phyloP scores from a whole-genome alignment of 805 yeast species.

The Lipomyces yamanashiensis region DNA sequence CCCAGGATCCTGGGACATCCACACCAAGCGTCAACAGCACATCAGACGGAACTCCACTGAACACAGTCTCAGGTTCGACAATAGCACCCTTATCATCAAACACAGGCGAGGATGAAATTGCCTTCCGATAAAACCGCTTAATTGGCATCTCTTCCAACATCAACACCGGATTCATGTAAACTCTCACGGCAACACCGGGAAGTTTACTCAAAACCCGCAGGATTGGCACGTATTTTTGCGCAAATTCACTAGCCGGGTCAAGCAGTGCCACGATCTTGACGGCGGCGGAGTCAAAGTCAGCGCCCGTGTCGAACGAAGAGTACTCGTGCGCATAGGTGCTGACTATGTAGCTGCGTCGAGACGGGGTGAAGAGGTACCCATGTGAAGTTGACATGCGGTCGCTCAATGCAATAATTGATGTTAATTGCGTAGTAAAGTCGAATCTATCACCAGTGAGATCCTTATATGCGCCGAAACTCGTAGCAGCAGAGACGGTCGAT shows the following conservation, averaged over 20 bases:
- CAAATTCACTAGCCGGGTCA: conserved; percentile 72
- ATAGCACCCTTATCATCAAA: conserved; percentile 43
- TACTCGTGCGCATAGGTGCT: conserved; percentile 8
- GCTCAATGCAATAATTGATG: conserved; percentile 11
- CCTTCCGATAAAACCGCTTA: conserved; percentile 62
- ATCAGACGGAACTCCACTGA: conserved; percentile 57
- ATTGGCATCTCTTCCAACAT: conserved; percentile 52
- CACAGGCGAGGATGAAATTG: conserved; percentile 46
- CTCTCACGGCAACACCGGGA: conserved; percentile 56
- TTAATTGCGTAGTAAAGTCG: conserved; percentile 24
- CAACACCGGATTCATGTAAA: conserved; percentile 63
- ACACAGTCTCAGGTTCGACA: conserved; percentile 44
- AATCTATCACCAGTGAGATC: not conserved
- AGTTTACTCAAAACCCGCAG: conserved; percentile 49
- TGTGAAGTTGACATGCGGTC: conserved; percentile 18
- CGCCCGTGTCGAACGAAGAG: conserved; percentile 38
- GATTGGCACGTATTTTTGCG: conserved; percentile 66
- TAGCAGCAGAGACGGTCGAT: conserved; percentile 25
- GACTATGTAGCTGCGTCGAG: conserved; percentile 17
- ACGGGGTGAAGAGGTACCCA: conserved; percentile 8
- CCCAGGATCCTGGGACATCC: conserved; percentile 71
- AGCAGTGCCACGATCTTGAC: conserved; percentile 64
- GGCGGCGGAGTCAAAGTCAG: conserved; percentile 43
- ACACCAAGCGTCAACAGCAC: conserved; percentile 60
- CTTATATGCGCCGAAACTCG: conserved; percentile 14